These are phyloP conservation scores for Trichophyton benhamiae DNA, from an alignment of 2,329 filamentous ascomycete species.

Conservation along the genomic window DNA sequence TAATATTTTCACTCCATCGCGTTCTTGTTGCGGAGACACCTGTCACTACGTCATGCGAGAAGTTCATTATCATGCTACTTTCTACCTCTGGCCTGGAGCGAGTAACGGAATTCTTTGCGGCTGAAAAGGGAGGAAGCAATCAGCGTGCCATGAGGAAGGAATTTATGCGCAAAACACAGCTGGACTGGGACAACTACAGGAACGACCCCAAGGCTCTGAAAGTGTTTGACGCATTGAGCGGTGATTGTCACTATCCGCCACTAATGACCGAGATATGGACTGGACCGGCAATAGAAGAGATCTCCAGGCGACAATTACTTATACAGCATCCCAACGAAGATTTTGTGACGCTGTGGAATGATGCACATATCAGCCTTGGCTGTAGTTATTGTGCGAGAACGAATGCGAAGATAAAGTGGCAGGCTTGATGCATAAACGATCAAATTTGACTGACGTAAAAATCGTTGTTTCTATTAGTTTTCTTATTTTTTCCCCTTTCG, in stretches of 20 bases:
- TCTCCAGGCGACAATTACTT: constrained; percentile 19
- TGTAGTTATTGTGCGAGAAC: constrained; percentile 22
- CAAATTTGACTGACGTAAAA: not conserved
- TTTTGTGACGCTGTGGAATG: constrained; percentile 23
- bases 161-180: constrained; percentile 34
- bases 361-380: constrained; percentile 26
- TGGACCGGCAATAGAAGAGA: constrained; percentile 24
- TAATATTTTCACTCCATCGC: constrained; percentile 29
- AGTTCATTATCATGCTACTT: constrained; percentile 32
- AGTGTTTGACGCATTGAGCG: constrained; percentile 22
- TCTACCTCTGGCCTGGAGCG: constrained; percentile 29
- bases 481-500: not conserved
- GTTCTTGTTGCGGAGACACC: constrained; percentile 26
- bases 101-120: constrained; percentile 32
- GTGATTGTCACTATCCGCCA: constrained; percentile 18
- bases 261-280: constrained; percentile 30
- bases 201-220: constrained; percentile 28
- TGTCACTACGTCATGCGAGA: constrained; percentile 20
- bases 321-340: constrained; percentile 24
- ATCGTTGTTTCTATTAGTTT: not conserved
- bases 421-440: constrained; percentile 3
- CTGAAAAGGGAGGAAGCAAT: constrained; percentile 32
- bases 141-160: constrained; percentile 31
- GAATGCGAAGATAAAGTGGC: constrained; percentile 8
- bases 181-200: constrained; percentile 26